Evolutionary conservation across 2,329 filamentous ascomycete genomes (phyloP), one percentile per base, ranked within the genome.

Genomic region (Stachybotrys chartarum): DNA sequence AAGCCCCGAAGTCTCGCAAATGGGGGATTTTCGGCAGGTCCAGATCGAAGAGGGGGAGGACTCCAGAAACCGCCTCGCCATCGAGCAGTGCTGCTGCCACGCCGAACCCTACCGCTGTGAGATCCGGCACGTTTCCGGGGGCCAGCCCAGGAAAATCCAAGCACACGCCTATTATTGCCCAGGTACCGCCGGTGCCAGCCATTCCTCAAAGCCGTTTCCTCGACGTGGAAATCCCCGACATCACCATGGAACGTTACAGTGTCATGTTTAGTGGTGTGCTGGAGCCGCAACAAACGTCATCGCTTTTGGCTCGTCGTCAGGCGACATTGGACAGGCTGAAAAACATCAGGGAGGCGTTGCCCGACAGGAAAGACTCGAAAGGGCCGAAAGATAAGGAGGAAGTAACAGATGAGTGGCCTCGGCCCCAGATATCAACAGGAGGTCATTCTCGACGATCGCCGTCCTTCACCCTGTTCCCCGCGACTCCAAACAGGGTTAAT

Each of bases 181-280:
- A 47, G 8, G 45, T 8, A 24, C 45, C 45, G 16, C 45, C 49
- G 30, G 30, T 51, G 17, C 58, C 63, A 12, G 54, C 60, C n/a
- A 58, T 62, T 24, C 55, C 61, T 30, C 24, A 51, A 11, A 64
- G 46, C 47, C 63, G 66, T 1, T 56, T 87, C 7, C 74, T 97
- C 18, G 79, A 91, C 62, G 80, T 97, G 16, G 84, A 92, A 53
- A 94, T 97, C 56, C 92, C 93, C 1, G 81, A 82, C 52, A 80
- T 89, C 55, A 84, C 87, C 59, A 78, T 97, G 79, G 93, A 97
- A 68, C 79, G 93, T 51, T 97, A 96, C 63, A 96, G 91, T 63
- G 82, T 97, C 60, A 97, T 97, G 92, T 97, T 97, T 66, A 84
- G 86, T 55, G 82, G 82, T 44, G 77, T 97, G 7, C 74, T 96